These are phyloP conservation scores for Periconia sp. DNA, from an alignment of 2,329 filamentous ascomycete genomes.

Conservation along the genomic window DNA sequence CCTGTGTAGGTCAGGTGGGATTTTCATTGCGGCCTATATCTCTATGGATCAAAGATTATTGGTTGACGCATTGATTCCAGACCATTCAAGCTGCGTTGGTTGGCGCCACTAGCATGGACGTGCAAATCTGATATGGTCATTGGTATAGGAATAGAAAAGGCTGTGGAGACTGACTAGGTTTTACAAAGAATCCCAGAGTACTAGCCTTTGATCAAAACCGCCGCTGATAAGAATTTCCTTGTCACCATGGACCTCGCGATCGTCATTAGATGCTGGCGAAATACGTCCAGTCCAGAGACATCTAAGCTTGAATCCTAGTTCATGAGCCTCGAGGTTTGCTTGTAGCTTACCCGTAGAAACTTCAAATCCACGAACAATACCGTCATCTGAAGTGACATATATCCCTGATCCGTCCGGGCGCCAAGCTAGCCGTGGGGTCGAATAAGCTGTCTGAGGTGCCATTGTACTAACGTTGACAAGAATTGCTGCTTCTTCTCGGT, in stretches of 20 bases:
- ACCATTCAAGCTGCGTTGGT: too few species aligned
- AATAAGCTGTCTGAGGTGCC: constrained; percentile 69
- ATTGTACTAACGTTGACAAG: constrained; percentile 64
- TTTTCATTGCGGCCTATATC: too few species aligned
- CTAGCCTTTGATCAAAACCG: constrained; percentile 67
- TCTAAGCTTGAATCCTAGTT: constrained; percentile 63
- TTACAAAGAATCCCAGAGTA: constrained; percentile 56
- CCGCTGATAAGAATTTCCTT: constrained; percentile 66
- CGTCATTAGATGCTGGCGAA: constrained; percentile 25
- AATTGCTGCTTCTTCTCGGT: constrained; percentile 66
- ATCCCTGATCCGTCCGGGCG: constrained; percentile 66
- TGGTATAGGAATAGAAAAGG: neutral
- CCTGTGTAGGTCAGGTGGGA: too few species aligned
- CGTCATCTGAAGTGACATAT: constrained; percentile 71
- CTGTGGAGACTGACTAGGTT: neutral
- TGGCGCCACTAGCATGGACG: neutral
- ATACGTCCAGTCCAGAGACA: constrained; percentile 63
- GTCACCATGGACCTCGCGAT: constrained; percentile 12
- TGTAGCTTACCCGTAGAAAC: constrained; percentile 63
- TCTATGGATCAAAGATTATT: neutral
- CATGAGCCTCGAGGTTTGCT: constrained; percentile 59
- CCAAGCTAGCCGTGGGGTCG: constrained; percentile 67
- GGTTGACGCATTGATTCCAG: too few species aligned
- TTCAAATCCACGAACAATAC: constrained; percentile 66
- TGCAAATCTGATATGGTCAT: neutral